phyloP scores from a whole-genome alignment of 345 rosid species.

The Salix exigua region DNA sequence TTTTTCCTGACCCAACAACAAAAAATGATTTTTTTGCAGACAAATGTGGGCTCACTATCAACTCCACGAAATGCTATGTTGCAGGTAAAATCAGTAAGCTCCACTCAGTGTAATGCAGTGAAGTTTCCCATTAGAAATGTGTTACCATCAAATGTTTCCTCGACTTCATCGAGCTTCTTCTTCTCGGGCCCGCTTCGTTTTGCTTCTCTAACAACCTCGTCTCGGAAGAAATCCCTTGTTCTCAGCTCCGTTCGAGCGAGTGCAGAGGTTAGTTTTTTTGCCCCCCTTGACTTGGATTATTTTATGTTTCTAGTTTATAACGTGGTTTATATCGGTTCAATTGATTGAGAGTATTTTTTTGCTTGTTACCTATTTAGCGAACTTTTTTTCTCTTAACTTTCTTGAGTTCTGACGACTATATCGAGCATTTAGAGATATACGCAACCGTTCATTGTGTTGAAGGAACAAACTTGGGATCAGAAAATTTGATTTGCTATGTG shows the following conservation, averaged over 20 bases:
- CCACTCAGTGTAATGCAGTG: slow-evolving; percentile 25
- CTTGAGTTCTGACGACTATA: not conserved
- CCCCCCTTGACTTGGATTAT: not conserved
- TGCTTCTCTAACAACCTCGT: slow-evolving; percentile 28
- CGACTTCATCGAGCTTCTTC: slow-evolving; percentile 27
- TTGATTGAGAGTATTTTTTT: not conserved
- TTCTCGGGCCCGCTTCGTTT: slow-evolving; percentile 38
- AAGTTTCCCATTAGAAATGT: slow-evolving; percentile 22
- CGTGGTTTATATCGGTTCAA: not conserved
- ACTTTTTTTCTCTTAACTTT: not conserved
- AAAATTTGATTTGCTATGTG: not conserved
- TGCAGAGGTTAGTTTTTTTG: slow-evolving; percentile 52
- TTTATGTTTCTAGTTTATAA: not conserved
- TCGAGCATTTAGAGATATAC: not conserved
- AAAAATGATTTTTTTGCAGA: slow-evolving; percentile 30
- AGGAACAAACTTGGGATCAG: not conserved
- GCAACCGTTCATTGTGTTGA: not conserved
- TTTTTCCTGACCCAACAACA: not conserved
- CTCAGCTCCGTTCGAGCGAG: slow-evolving; percentile 50
- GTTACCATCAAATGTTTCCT: slow-evolving; percentile 14
- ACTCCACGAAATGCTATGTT: slow-evolving; percentile 28
- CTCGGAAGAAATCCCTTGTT: slow-evolving; percentile 28
- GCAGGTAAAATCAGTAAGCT: slow-evolving; percentile 22
- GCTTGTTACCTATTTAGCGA: not conserved
- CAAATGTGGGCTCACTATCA: slow-evolving; percentile 48